Percentiles rank a stretch among this genome's conserved stretches.
Conservation (phyloP, 345 rosid species). For the Schrenkiella parvula region DNA sequence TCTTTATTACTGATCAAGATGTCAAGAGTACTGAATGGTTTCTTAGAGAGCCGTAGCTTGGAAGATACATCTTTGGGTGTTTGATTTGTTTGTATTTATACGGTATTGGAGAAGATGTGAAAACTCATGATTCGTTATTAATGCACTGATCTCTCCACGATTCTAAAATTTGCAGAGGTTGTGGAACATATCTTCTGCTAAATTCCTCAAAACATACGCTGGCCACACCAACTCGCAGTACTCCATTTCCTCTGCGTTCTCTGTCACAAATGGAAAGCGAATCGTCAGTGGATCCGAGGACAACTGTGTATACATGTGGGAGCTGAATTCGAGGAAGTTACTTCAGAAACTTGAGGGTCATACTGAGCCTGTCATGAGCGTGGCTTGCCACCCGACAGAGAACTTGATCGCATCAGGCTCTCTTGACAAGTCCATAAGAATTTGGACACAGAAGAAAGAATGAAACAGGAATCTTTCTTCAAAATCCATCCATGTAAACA, state of each 20-base stretch:
- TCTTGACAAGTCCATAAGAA: slow-evolving; percentile 70
- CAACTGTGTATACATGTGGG: slow-evolving; percentile 80
- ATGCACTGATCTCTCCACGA: background rate
- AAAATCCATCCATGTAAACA: background rate
- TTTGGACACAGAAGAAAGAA: slow-evolving; percentile 73
- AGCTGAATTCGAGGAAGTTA: slow-evolving; percentile 68
- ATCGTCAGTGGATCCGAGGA: slow-evolving; percentile 94
- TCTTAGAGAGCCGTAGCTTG: background rate
- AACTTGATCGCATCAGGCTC: slow-evolving; percentile 89
- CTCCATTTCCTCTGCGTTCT: slow-evolving; percentile 70
- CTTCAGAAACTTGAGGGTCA: slow-evolving; percentile 96
- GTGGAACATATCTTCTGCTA: slow-evolving; percentile 79
- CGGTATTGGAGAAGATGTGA: background rate
- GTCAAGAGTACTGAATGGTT: background rate
- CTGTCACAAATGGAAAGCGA: slow-evolving; percentile 70
- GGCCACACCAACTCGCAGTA: slow-evolving; percentile 72
- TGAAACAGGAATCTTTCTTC: slow-evolving; percentile 16
- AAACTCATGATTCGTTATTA: background rate
- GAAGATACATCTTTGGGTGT: slow-evolving; percentile 2
- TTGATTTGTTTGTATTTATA: background rate
- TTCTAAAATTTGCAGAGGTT: slow-evolving; percentile 50
- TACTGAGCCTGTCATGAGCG: slow-evolving; percentile 69
- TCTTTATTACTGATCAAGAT: background rate
- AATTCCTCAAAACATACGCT: slow-evolving; percentile 73
- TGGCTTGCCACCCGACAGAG: slow-evolving; percentile 77